These are phyloP conservation scores for Cyathus striatus DNA, from an alignment of 768 basidiomycete genomes.

Conservation along the genomic window DNA sequence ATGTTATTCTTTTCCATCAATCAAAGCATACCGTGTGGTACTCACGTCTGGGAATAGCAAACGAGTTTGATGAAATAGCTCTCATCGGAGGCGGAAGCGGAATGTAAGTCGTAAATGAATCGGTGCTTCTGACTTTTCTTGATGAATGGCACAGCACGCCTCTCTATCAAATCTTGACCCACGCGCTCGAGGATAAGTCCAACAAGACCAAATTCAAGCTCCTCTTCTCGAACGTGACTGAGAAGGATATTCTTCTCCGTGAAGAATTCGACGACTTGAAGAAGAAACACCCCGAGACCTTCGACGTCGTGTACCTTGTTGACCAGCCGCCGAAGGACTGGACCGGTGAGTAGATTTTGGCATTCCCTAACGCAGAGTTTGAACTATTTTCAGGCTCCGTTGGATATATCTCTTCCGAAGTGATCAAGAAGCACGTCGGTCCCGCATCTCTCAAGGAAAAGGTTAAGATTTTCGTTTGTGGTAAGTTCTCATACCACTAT, in stretches of 20 bases:
- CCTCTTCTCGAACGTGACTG: conserved; percentile 86
- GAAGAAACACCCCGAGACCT: conserved; percentile 60
- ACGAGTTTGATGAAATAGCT: conserved; percentile 81
- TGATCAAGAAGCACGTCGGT: conserved; percentile 71
- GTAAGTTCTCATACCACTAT: conserved; percentile 39
- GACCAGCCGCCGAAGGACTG: conserved; percentile 63
- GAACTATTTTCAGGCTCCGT: conserved; percentile 38
- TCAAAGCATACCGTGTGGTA: not conserved
- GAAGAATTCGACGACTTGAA: conserved; percentile 70
- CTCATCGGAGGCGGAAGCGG: conserved; percentile 93
- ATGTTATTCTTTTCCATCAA: conserved; percentile 12
- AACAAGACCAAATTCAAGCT: conserved; percentile 96
- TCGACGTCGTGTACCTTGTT: conserved; percentile 83
- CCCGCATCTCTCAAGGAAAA: conserved; percentile 64
- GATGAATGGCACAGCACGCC: conserved; percentile 64
- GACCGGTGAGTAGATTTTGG: conserved; percentile 40
- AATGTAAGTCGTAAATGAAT: conserved; percentile 48
- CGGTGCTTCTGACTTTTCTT: not conserved
- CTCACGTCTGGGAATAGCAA: conserved; percentile 37
- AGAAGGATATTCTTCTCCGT: conserved; percentile 85
- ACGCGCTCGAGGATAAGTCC: conserved; percentile 61
- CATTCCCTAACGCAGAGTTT: not conserved
- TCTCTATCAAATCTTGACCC: conserved; percentile 74
- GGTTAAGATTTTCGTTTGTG: conserved; percentile 87
- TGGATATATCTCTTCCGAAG: conserved; percentile 71